A percentile compares a stretch with the other conserved stretches of the same genome.
Conservation (phyloP, 164 flowering plant species). For the Magnolia officinalis region DNA sequence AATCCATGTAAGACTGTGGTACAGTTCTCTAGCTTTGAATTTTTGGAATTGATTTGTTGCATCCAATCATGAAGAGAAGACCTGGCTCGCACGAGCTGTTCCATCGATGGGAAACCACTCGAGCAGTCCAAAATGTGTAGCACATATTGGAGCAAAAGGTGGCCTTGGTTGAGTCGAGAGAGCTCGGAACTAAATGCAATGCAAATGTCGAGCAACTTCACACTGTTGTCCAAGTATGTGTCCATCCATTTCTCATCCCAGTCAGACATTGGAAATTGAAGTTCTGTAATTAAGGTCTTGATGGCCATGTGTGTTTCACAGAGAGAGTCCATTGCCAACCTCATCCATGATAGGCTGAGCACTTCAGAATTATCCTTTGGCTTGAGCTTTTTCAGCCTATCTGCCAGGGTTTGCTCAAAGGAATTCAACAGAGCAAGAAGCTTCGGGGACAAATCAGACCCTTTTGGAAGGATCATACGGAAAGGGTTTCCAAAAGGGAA, state of each 20-base stretch:
- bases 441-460: constrained; percentile 48
- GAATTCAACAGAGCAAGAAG: constrained; percentile 39
- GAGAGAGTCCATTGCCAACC: constrained; percentile 56
- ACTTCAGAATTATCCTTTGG: constrained; percentile 44
- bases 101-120: constrained; percentile 22
- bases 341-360: constrained; percentile 82
- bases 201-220: constrained; percentile 81
- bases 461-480: constrained; percentile 62
- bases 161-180: constrained; percentile 68
- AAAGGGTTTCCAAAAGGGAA: constrained; percentile 82
- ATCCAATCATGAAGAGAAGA: constrained; percentile 68
- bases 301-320: constrained; percentile 69
- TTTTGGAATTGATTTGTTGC: constrained; percentile 48
- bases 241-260: constrained; percentile 98
- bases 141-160: constrained; percentile 60
- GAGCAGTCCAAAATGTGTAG: constrained; percentile 43
- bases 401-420: constrained; percentile 63
- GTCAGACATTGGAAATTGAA: constrained; percentile 70
- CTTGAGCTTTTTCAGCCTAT: constrained; percentile 50
- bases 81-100: constrained; percentile 35
- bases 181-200: constrained; percentile 74
- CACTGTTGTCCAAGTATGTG: constrained; percentile 75
- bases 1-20: constrained; percentile 38
- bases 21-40: constrained; percentile 53
- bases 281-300: constrained; percentile 61